Evolutionary conservation across 179 eudicot species (phyloP), one percentile per base, ranked within the genome.

Genomic region (Vitellaria paradoxa): DNA sequence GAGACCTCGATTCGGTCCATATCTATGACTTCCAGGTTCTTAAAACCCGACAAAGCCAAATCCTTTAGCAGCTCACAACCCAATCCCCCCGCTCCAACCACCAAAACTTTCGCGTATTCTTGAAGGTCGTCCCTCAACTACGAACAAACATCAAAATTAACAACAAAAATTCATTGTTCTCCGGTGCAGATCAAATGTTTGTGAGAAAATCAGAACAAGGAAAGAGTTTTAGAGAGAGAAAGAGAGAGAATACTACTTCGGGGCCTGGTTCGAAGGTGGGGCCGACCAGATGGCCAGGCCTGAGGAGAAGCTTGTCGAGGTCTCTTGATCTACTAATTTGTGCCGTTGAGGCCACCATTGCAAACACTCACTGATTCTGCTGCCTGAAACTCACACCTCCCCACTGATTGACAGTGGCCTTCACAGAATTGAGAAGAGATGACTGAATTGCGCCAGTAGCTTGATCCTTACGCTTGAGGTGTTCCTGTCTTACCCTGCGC

Each of bases 1-100:
- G 98, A 86, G 53, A 94, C 94, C 81, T 94, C 98, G 72, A 94
- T 94, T 13, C 94, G 85, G 77, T 94, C 98, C 98, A 94, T 94
- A 78, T 94, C 98, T 17, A 94, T 94, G 66, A 94, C 98, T 52
- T 94, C 97, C 18, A 94, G 89, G 79, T 93, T 93, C 79, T 79
- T 80, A 73, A 94, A 94, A 68, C 98, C 98, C 30, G 98, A 85
- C 30, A 94, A 81, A 59, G 98, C 98, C 88, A 94, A 86, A 70
- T 94, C 98, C 83, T 94, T 94, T 13, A 94, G 83, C 82, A 93
- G 86, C 82, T 94, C 97, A 78, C 98, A 94, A 11, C 97, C 97
- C 82, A 94, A 83, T 14, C 97, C 97, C 82, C 97, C 98, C 49
- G 97, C 98, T 26, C 98, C 98, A 59, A 94, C 97, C 74, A 93